Conservation (phyloP, 495 filamentous ascomycete species). For the Talaromyces proteolyticus region DNA sequence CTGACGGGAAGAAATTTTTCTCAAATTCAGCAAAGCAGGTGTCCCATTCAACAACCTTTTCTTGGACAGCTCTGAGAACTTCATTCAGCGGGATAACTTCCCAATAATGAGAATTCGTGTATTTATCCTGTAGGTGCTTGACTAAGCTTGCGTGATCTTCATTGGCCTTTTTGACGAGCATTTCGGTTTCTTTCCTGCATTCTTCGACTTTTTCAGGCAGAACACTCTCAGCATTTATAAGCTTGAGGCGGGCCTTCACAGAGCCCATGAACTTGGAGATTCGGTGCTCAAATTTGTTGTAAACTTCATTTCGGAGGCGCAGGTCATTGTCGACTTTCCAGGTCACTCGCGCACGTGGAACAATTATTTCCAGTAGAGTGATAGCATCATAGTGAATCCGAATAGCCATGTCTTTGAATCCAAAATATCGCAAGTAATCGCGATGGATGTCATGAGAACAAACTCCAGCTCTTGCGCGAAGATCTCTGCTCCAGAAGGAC, state of each 20-base stretch:
- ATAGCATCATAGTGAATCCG: constrained; percentile 89
- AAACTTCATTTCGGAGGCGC: constrained; percentile 87
- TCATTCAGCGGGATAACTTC: constrained; percentile 91
- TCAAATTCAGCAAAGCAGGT: constrained; percentile 84
- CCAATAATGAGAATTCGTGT: constrained; percentile 90
- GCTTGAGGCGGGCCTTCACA: constrained; percentile 73
- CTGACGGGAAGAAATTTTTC: constrained; percentile 87
- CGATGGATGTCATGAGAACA: constrained; percentile 92
- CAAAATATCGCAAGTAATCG: constrained; percentile 89
- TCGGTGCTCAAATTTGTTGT: constrained; percentile 67
- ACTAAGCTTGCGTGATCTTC: constrained; percentile 73
- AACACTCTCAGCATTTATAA: constrained; percentile 86
- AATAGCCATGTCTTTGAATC: constrained; percentile 76
- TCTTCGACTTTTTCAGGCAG: constrained; percentile 76
- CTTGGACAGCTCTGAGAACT: constrained; percentile 80
- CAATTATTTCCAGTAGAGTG: constrained; percentile 90
- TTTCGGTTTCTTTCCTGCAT: constrained; percentile 76
- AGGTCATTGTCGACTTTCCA: constrained; percentile 97
- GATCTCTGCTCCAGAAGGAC: constrained; percentile 86
- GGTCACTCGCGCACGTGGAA: constrained; percentile 80
- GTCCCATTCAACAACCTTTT: constrained; percentile 93
- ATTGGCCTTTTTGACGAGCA: constrained; percentile 63
- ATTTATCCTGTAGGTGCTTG: constrained; percentile 77
- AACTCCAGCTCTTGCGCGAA: constrained; percentile 72
- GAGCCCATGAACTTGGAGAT: constrained; percentile 82